These are phyloP conservation scores for Diplodia corticola DNA, from an alignment of 2,329 filamentous ascomycete genomes.

Conservation along the genomic window DNA sequence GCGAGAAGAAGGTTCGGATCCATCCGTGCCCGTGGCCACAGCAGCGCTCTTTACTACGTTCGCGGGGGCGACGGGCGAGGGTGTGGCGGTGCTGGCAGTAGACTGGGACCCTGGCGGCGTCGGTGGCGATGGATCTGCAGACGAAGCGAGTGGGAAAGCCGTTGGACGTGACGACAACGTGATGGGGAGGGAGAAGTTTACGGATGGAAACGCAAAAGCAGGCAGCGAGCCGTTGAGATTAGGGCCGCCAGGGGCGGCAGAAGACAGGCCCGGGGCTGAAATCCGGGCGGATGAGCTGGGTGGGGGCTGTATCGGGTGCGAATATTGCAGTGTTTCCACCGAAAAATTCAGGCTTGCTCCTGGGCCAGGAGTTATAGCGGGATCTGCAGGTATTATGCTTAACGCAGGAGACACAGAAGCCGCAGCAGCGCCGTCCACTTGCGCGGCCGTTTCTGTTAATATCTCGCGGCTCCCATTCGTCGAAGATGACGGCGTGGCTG, in stretches of 20 bases:
- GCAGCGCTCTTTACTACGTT: slow-evolving; percentile 8
- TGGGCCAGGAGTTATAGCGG: neutral
- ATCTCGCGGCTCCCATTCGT: slow-evolving; percentile 7
- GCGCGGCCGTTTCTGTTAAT: slow-evolving; percentile 18
- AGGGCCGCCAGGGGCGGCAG: neutral
- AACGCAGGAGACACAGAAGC: slow-evolving; percentile 16
- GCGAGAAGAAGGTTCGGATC: neutral
- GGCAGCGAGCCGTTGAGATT: neutral
- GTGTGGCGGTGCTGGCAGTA: slow-evolving; percentile 10
- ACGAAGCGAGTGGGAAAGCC: neutral
- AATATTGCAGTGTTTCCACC: neutral
- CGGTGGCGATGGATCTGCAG: slow-evolving; percentile 1
- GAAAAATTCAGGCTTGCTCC: neutral
- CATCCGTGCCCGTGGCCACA: slow-evolving; percentile 4
- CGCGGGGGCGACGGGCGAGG: neutral
- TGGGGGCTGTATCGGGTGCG: slow-evolving; percentile 8
- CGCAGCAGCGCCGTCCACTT: slow-evolving; percentile 7
- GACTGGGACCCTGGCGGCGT: neutral
- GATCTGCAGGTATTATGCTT: slow-evolving; percentile 16
- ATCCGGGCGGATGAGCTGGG: neutral
- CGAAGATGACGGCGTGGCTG: slow-evolving; percentile 11
- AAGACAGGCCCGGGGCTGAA: neutral
- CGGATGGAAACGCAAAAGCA: neutral
- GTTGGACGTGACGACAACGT: neutral
- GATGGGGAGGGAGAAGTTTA: neutral